Evolutionary conservation across 148 eudicot genomes (phyloP), one percentile per base, ranked within the genome.

Genomic region (Nyssa sinensis): DNA sequence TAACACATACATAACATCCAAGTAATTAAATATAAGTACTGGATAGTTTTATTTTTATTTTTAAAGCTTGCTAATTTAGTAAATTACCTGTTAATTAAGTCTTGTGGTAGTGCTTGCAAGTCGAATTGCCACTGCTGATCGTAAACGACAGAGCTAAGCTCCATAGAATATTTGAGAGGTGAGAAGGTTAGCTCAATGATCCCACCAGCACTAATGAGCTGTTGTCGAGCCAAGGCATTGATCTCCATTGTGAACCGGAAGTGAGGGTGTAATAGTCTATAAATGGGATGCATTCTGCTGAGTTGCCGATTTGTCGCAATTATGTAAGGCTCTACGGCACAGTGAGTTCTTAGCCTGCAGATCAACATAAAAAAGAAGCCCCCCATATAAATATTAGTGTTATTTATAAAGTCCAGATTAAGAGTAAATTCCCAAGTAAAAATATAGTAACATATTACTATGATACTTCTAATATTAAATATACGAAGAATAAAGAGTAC

Each of bases 211-310:
- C 87, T 91, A 9, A 94, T 82, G n/a, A 94, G 85, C 51, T 90
- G 81, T 77, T 87, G 75, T 32, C 98, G 84, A 66, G 94, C 98
- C 49, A 91, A 83, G 55, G 91, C 89, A 78, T 94, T 94, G 69
- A 94, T 94, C 88, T 91, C 97, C 97, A 94, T 88, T 7, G 98
- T 94, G 86, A 87, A 94, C 1, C 98, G 90, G 1, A 90, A 82
- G 78, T 94, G 88, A 81, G 97, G 98, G 44, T 79, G 82, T 79
- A 94, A 10, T 10, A 94, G 86, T 70, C 86, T 86, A 62, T 80
- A 80, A 29, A 94, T 94, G 0, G 98, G 98, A 75, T 94, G 98
- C 87, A 88, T 76, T 12, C 86, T 85, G 64, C 98, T 94, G 5
- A 94, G 80, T 66, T 91, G 97, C 70, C 98, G 75, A 65, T 88